Evolutionary conservation across 2,329 filamentous ascomycete genomes (phyloP), one percentile per base, ranked within the genome.

Genomic region (Botrytis galanthina): DNA sequence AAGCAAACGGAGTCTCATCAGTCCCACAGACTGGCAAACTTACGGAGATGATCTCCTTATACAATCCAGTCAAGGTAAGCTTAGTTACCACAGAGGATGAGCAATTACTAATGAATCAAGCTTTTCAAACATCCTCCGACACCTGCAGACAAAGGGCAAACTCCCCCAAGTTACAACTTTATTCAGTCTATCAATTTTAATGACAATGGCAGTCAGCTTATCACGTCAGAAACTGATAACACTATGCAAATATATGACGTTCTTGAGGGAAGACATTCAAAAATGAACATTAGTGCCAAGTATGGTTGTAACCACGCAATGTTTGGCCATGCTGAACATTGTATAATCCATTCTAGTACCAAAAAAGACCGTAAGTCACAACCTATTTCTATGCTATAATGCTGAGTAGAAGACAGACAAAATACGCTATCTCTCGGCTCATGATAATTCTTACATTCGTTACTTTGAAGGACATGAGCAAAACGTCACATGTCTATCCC

Each of bases 101-200:
- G 74, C 75, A 62, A 73, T 74, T 61, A 73, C 67, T 67, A 61
- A 44, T 26, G 44, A 14, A 59, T 66, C n/a, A 73, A 90, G 87
- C 87, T 91, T 29, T 91, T 92, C 77, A 85, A 85, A 63, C 86
- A 89, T 74, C 86, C 89, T 29, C 88, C 69, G 82, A 83, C 74
- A 84, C 87, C 64, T 83, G 83, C 73, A 84, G 84, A 73, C 82
- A 85, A 73, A 44, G 74, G 75, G 32, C 76, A 75, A 72, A 68
- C 76, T 46, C 66, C 63, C 12, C 67, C 75, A 48, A 62, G 73
- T 61, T 75, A 86, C 69, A 89, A 91, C 6, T 87, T 90, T 76
- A 90, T 98, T 74, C 92, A 96, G 14, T 98, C 95, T 2, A 89
- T 99, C 78, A 95, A 99, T 84, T 99, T 97, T 81, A 95, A 98